Evolutionary conservation across 2,329 filamentous ascomycete species (phyloP).

Genomic region (Teratosphaeriaceae sp.): DNA sequence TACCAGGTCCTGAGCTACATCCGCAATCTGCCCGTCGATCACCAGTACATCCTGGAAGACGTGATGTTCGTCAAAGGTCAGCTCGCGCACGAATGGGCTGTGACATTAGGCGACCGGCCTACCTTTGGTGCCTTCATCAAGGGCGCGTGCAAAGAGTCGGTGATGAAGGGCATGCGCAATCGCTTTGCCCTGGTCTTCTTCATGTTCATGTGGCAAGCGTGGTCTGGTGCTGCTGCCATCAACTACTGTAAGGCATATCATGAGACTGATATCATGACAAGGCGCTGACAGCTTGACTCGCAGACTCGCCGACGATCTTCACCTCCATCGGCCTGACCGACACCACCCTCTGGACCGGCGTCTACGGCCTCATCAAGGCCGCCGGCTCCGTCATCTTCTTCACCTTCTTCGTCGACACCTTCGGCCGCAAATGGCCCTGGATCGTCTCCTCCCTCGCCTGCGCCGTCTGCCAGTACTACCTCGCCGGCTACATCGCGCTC

Average conservation of each 20-base stretch:
- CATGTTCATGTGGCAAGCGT: constrained; percentile 47
- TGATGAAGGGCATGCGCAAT: constrained; percentile 39
- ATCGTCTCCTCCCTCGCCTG: constrained; percentile 30
- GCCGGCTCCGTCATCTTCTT: constrained; percentile 45
- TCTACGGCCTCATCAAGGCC: constrained; percentile 50
- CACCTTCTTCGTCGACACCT: constrained; percentile 44
- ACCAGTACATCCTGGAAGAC: constrained; percentile 34
- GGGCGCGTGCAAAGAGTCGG: constrained; percentile 33
- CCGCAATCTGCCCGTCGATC: constrained; percentile 33
- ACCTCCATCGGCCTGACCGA: constrained; percentile 41
- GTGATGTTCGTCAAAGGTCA: constrained; percentile 46
- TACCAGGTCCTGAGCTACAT: constrained; percentile 46
- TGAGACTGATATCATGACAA: too few relatives aligned
- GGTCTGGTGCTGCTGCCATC: constrained; percentile 49
- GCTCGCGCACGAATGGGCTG: constrained; percentile 40
- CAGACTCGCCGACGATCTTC: constrained; percentile 49
- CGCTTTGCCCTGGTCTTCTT: constrained; percentile 39
- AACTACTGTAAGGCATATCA: constrained; percentile 40
- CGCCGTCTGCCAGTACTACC: constrained; percentile 32
- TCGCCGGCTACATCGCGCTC: constrained; percentile 27
- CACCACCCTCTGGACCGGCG: constrained; percentile 43
- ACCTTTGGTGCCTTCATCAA: constrained; percentile 24
- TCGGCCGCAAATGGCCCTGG: constrained; percentile 36
- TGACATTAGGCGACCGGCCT: constrained; percentile 23
- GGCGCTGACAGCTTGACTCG: too few relatives aligned